Evolutionary conservation across 352 stramenopile species (phyloP).

Genomic region (Phytopythium vexans): DNA sequence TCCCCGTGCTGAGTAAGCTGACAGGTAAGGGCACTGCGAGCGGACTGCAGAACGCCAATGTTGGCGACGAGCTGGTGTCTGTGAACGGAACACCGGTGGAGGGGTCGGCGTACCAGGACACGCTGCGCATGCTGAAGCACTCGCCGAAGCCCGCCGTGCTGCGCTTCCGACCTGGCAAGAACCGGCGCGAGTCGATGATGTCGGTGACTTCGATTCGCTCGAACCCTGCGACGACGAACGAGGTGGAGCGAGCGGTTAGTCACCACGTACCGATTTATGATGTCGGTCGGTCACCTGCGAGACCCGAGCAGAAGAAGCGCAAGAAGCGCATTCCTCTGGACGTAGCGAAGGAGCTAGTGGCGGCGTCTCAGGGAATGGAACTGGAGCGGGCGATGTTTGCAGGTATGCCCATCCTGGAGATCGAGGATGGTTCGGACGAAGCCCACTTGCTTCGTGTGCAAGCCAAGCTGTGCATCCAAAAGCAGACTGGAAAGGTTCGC

Average conservation of each 20-base stretch:
- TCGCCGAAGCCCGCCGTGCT: slow-evolving; percentile 80
- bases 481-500: slow-evolving; percentile 35
- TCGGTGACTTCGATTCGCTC: slow-evolving; percentile 56
- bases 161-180: slow-evolving; percentile 65
- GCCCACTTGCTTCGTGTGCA: slow-evolving; percentile 78
- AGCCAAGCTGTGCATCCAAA: slow-evolving; percentile 75
- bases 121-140: slow-evolving; percentile 84
- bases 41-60: slow-evolving; percentile 76
- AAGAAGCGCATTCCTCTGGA: slow-evolving; percentile 83
- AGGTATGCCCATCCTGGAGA: slow-evolving; percentile 65
- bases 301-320: slow-evolving; percentile 46
- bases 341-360: slow-evolving; percentile 76
- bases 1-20: slow-evolving; percentile 80
- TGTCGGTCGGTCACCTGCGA: slow-evolving; percentile 4
- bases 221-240: slow-evolving; percentile 40
- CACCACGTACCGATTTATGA: slow-evolving; percentile 66
- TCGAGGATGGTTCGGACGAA: slow-evolving; percentile 75
- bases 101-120: slow-evolving; percentile 79
- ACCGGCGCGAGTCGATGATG: slow-evolving; percentile 57
- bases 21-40: slow-evolving; percentile 82
- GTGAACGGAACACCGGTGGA: slow-evolving; percentile 83
- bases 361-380: slow-evolving; percentile 70
- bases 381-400: slow-evolving; percentile 67
- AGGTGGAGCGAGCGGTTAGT: slow-evolving; percentile 32
- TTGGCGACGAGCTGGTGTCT: slow-evolving; percentile 81